Evolutionary conservation across 169 alveolate species (phyloP).

Genomic region (Plasmodium coatneyi): DNA sequence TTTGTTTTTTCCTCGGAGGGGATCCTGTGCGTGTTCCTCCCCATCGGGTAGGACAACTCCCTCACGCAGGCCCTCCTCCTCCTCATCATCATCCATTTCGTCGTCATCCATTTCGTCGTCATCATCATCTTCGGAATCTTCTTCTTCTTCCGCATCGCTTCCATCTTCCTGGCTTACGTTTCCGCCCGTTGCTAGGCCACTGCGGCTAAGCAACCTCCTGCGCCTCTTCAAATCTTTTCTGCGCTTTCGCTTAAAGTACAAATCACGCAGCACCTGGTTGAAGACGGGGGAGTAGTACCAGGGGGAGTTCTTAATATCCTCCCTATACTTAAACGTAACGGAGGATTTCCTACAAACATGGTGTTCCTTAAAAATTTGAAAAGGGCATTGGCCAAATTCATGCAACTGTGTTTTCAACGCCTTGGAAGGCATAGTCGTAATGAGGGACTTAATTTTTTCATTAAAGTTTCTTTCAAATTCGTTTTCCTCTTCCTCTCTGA

Average conservation of each 20-base stretch:
- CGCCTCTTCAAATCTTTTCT: background rate
- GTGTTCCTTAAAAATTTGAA: conserved; percentile 86
- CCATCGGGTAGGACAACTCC: background rate
- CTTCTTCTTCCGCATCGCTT: background rate
- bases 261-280: background rate
- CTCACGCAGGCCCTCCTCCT: background rate
- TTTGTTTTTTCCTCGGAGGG: background rate
- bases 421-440: conserved; percentile 82
- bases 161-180: background rate
- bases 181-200: background rate
- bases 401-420: conserved; percentile 89
- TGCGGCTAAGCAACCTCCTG: background rate
- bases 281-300: conserved; percentile 60
- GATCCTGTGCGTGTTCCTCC: background rate
- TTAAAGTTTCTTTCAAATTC: conserved; percentile 73
- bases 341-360: conserved; percentile 81
- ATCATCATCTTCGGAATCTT: background rate
- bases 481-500: conserved; percentile 34
- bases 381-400: conserved; percentile 94
- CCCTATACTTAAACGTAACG: background rate
- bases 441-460: conserved; percentile 75
- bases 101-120: background rate
- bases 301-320: conserved; percentile 15
- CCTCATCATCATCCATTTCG: background rate
- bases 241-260: background rate